Conservation (phyloP, 2,329 filamentous ascomycete species). For the Talaromyces sp. region DNA sequence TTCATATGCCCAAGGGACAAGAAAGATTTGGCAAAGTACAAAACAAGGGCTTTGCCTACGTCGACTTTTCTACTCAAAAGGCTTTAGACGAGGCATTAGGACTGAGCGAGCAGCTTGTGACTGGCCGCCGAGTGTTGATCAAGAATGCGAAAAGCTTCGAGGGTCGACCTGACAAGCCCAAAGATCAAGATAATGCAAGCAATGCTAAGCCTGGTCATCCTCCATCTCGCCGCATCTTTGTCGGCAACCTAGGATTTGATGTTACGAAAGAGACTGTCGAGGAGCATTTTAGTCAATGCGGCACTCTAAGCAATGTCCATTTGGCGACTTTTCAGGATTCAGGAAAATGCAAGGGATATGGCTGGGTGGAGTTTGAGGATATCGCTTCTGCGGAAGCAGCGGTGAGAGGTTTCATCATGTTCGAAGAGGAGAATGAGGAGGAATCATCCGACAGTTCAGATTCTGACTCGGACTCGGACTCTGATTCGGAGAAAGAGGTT, state of each 20-base stretch:
- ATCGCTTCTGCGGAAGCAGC: slow-evolving; percentile 73
- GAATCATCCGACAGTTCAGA: slow-evolving; percentile 43
- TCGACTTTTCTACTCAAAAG: slow-evolving; percentile 76
- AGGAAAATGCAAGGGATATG: slow-evolving; percentile 97
- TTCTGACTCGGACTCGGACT: slow-evolving; percentile 15
- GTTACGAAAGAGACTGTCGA: slow-evolving; percentile 78
- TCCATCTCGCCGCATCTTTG: slow-evolving; percentile 79
- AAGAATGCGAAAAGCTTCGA: slow-evolving; percentile 91
- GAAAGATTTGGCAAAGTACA: slow-evolving; percentile 58
- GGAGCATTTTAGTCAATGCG: slow-evolving; percentile 82
- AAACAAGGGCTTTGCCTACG: slow-evolving; percentile 95
- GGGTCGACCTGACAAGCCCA: slow-evolving; percentile 75
- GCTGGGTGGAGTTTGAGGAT: slow-evolving; percentile 89
- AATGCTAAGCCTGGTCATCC: slow-evolving; percentile 55
- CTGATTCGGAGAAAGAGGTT: slow-evolving; percentile 33
- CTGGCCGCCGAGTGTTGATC: slow-evolving; percentile 81
- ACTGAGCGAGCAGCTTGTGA: slow-evolving; percentile 80
- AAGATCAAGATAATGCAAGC: slow-evolving; percentile 37
- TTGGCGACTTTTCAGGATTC: slow-evolving; percentile 94
- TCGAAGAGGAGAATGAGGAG: slow-evolving; percentile 55
- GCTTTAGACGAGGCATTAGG: slow-evolving; percentile 76
- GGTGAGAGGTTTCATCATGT: slow-evolving; percentile 78
- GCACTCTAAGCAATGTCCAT: slow-evolving; percentile 78
- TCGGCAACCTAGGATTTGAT: slow-evolving; percentile 86
- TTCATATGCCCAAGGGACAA: slow-evolving; percentile 72